Evolutionary conservation across 2,329 filamentous ascomycete species (phyloP), one percentile per base, ranked within the genome.

Genomic region (Fusarium sp.): DNA sequence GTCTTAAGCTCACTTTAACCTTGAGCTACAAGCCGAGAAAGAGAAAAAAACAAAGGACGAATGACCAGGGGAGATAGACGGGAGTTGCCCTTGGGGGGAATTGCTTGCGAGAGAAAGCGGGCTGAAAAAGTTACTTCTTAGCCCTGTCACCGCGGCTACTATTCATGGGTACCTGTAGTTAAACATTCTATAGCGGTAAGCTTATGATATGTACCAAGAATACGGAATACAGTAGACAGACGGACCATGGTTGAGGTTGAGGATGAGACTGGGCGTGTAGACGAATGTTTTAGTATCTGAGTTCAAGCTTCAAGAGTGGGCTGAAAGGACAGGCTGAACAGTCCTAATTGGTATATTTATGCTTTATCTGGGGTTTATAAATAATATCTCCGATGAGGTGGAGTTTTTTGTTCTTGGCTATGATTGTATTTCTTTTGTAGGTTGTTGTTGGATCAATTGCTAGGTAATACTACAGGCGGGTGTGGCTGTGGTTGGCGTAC

Each of bases 91-190:
- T 62, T 56, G 42, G 56, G 68, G 60, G 65, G 65, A 48, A 54
- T 68, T 68, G 65, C 60, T 68, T 68, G 65, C 65, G 65, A 68
- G 34, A 43, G 49, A 65, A 46, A 52, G 56, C 40, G 59, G 45
- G 60, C 52, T 58, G n/a, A n/a, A n/a, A 36, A n/a, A 36, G 34
- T 14, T 14, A 15, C 26, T 28, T 28, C 26, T 28, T 28, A 11
- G 12, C 10, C 26, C 26, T 28, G 26, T 12, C 10, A 10, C 10
- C 26, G 10, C 26, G 26, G 26, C 10, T 34, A 34, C 15, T 34
- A 34, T 34, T 34, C 32, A n/a, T 15, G 32, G 32, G 15, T 34
- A 34, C 26, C 26, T 12, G 6, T 28, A 4, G 26, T 28, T 28
- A 28, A 28, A 11, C 26, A 28, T 28, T 28, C 26, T 28, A 28